Conservation (phyloP, 257 asterid genomes). For the Paraleonurus japonicus region DNA sequence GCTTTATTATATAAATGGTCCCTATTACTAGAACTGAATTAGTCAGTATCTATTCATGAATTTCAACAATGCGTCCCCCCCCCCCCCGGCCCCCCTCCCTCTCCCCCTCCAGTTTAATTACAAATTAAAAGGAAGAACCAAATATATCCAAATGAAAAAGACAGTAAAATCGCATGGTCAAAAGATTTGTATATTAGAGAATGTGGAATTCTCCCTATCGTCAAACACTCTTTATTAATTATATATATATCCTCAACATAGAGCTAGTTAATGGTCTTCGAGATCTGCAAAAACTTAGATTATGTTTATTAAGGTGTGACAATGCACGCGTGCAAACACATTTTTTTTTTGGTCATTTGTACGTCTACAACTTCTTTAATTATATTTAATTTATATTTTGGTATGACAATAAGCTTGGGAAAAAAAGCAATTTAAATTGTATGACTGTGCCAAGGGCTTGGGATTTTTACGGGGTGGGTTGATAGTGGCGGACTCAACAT, state of each 20-base stretch:
- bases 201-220: conserved; percentile 36
- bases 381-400: conserved; percentile 8
- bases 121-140: neutral
- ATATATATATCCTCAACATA: conserved; percentile 9
- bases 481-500: too few relatives aligned
- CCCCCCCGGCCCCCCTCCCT: too few relatives aligned
- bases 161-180: conserved; percentile 40
- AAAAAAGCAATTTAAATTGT: neutral
- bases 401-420: neutral
- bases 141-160: conserved; percentile 17
- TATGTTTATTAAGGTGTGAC: conserved; percentile 24
- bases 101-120: too few relatives aligned
- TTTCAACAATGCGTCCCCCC: too few relatives aligned
- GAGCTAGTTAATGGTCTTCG: conserved; percentile 7
- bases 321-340: conserved; percentile 39
- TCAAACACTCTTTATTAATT: conserved; percentile 25
- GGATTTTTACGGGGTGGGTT: too few relatives aligned
- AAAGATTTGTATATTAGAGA: conserved; percentile 29
- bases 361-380: neutral
- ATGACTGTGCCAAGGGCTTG: too few relatives aligned
- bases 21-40: too few relatives aligned
- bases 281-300: conserved; percentile 18
- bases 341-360: conserved; percentile 15
- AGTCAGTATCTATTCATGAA: too few relatives aligned
- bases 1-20: too few relatives aligned